These are phyloP conservation scores for Lunasporangiospora selenospora DNA, from an alignment of 192 early-diverging fungal species.

Conservation along the genomic window DNA sequence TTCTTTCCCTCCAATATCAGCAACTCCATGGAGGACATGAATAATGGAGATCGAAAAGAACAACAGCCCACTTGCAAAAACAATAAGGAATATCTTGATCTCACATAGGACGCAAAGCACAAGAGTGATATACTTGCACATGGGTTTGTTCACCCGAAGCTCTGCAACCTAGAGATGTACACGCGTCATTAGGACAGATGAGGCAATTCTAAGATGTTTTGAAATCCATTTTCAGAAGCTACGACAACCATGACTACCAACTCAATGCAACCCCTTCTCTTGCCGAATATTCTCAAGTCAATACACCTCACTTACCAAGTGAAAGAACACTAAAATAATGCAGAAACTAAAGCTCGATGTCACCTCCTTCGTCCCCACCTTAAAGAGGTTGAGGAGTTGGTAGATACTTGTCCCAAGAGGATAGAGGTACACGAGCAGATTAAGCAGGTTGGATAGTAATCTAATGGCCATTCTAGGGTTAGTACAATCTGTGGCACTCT, in stretches of 20 bases:
- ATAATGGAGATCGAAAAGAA: not conserved
- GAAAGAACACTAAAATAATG: not conserved
- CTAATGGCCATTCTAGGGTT: no score
- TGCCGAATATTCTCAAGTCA: no score
- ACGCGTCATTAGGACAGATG: no score
- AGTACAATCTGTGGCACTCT: no score
- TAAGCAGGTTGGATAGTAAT: not conserved
- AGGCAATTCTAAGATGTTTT: no score
- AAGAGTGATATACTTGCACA: constrained; percentile 4
- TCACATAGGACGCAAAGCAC: not conserved
- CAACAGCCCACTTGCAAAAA: not conserved
- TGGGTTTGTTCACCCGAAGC: not conserved
- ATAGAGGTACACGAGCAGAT: not conserved
- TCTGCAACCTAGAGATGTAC: no score
- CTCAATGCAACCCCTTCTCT: no score
- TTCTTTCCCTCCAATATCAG: no score
- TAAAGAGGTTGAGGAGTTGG: not conserved
- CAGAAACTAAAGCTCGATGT: not conserved
- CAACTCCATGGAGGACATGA: constrained; percentile 1
- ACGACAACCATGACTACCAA: no score
- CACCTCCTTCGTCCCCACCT: not conserved
- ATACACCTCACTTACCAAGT: constrained; percentile 3
- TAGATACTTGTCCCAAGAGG: not conserved
- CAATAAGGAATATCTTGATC: constrained; percentile 5
- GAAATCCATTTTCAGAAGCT: no score